Base-by-base conservation (phyloP, 176 grass and related monocot genomes). In the Musa schizocarpa region DNA sequence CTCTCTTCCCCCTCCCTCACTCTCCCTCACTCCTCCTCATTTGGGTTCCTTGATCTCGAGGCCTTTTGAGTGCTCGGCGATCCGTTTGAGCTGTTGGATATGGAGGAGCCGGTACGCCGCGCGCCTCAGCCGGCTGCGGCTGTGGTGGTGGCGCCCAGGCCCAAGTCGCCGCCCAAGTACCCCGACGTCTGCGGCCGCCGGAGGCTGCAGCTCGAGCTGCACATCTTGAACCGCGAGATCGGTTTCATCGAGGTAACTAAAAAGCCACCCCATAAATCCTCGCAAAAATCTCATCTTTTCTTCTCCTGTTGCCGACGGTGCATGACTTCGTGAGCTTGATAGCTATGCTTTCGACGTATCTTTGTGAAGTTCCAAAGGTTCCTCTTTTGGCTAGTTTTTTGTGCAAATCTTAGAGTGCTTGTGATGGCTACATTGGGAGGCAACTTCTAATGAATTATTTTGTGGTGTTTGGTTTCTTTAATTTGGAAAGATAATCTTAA, bases 191-290 rank as follows among this genome's bases (percentile, higher is more conserved):
- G 93, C 85, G 93, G 90, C 52, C 87, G 93, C 11, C 81, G 93
- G 34, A 83, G 89, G 56, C 65, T 99, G 79, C 95, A 94, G 78
- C 88, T 99, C 2, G 90, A 99, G 76, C 84, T 99, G 68, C 95
- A 94, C 73, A 92, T 99, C 80, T 86, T 99, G 54, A 86, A 89
- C 83, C 90, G 95, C 11, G 95, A 99, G 86, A 16, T 99, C 77
- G 81, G 82, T 5, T 99, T 94, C 78, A 84, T 99, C 57, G 70
- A 99, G 95, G 95, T 98, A 50, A 70, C 9, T 19, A 43, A 43
- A 43, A 43, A 43, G 3, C 34, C 34, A 43, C 4, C 34, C 4
- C 34, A 43, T 43, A 43, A 43, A 43, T 6, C 34, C 34, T 43
- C 34, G 34, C 34, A 70, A 51, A 50, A 14, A 10, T 10, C 50